phyloP scores from a whole-genome alignment of 108 stramenopile species.

The Skeletonema costatum region DNA sequence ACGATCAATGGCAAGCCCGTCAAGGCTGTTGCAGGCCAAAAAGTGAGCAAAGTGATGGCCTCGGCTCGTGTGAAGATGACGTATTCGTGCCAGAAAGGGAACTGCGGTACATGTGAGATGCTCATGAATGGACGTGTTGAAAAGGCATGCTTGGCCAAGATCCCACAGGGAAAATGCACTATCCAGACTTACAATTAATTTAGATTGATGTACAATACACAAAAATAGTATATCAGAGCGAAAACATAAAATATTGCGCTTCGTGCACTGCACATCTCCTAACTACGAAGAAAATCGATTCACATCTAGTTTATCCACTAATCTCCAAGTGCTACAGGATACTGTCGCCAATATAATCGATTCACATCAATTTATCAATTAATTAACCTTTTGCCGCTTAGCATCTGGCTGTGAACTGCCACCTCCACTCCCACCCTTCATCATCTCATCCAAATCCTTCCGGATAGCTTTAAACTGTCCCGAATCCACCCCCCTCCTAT shows the following conservation, averaged over 20 bases:
- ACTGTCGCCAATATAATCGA: background rate
- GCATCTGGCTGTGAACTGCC: constrained; percentile 4
- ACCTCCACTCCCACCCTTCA: background rate
- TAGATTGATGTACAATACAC: background rate
- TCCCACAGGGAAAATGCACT: constrained; percentile 50
- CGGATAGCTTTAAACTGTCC: constrained; percentile 30
- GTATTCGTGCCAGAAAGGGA: constrained; percentile 50
- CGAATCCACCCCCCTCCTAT: constrained; percentile 18
- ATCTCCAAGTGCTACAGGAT: background rate
- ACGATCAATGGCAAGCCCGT: constrained; percentile 60
- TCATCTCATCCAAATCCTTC: constrained; percentile 40
- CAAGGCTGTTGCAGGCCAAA: constrained; percentile 59
- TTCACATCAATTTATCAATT: background rate
- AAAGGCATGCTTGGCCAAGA: constrained; percentile 54
- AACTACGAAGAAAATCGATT: too few species aligned
- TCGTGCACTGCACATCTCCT: too few species aligned
- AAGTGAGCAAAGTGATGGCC: constrained; percentile 48
- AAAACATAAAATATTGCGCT: too few species aligned
- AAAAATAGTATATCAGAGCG: too few species aligned
- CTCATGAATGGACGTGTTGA: constrained; percentile 53
- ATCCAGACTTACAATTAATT: constrained; percentile 38
- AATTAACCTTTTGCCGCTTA: constrained; percentile 28
- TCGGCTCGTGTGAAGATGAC: constrained; percentile 53
- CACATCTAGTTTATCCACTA: background rate
- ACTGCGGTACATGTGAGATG: constrained; percentile 61